Evolutionary conservation across 2,329 filamentous ascomycete genomes (phyloP).

Genomic region (Plectosphaerella plurivora): DNA sequence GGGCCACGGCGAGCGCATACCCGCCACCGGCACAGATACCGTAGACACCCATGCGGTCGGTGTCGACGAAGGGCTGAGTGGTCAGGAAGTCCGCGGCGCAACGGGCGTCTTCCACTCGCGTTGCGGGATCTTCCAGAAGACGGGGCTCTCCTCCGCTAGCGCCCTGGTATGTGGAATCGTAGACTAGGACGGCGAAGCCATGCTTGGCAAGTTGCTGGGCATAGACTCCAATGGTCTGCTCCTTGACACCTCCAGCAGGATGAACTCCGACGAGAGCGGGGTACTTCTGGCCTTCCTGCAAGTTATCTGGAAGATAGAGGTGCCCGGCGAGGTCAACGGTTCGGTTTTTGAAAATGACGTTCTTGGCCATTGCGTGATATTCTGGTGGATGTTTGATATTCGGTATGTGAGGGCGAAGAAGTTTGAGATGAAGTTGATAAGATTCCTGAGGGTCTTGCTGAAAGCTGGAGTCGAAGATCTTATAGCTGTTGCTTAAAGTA

Average conservation of each 20-base stretch:
- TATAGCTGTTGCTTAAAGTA: too few relatives aligned
- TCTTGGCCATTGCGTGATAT: too few relatives aligned
- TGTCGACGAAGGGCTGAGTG: conserved; percentile 16
- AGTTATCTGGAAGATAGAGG: neutral
- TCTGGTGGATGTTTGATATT: too few relatives aligned
- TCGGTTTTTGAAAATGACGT: too few relatives aligned
- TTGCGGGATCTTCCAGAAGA: conserved; percentile 29
- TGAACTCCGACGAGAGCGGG: conserved; percentile 23
- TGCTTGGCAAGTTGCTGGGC: conserved; percentile 20
- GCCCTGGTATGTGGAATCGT: conserved; percentile 32
- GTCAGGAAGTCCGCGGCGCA: too few relatives aligned
- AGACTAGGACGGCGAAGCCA: conserved; percentile 28
- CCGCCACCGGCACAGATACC: conserved; percentile 33
- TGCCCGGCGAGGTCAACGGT: neutral
- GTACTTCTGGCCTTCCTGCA: neutral
- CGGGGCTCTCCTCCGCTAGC: conserved; percentile 27
- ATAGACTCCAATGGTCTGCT: conserved; percentile 29
- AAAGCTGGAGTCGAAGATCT: too few relatives aligned
- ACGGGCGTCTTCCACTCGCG: conserved; percentile 21
- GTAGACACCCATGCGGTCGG: conserved; percentile 27
- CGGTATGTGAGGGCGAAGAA: too few relatives aligned
- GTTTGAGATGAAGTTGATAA: too few relatives aligned
- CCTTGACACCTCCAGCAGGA: conserved; percentile 28
- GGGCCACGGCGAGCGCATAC: conserved; percentile 27
- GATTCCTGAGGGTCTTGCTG: too few relatives aligned